Evolutionary conservation across 768 basidiomycete species (phyloP), one percentile per base, ranked within the genome.

Genomic region (Hygrocybe punicea): DNA sequence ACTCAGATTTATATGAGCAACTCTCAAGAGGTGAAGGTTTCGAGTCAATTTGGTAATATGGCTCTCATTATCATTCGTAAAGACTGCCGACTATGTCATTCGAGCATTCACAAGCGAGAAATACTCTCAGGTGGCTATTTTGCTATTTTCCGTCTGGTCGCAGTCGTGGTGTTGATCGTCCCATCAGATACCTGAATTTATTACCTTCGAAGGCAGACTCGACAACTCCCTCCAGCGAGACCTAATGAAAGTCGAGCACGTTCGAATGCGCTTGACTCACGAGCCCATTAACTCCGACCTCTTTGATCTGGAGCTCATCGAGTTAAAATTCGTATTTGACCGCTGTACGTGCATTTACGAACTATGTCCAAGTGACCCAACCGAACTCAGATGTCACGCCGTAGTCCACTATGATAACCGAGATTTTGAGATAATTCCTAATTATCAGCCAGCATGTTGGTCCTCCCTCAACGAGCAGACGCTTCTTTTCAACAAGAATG

Each of bases 211-310:
- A 67, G 85, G 88, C 50, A 80, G 83, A 37, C 73, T 96, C 8
- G 89, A 93, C 58, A 88, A 86, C 67, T 95, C 93, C 4, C 77
- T 95, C 8, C 89, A 93, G 68, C 81, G 91, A 23, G 91, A 93
- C 60, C 78, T 89, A 14, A 79, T 89, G 60, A 88, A 90, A 66
- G 73, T 94, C 61, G 93, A 96, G 67, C 85, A 93, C 65, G 80
- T 93, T 35, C 83, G 92, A 53, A 92, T 93, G 86, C 84, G 88
- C 17, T 73, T 93, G 11, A 74, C 85, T 1, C 87, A 91, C 53
- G 93, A 93, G 67, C 73, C 77, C 16, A 77, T 91, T 52, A 82
- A 76, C 45, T 78, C 86, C 7, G 88, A 91, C 59, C 73, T 89
- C 49, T 80, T 91, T 59, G 89, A 91, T 60, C 84, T 87, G 81